Evolutionary conservation across 805 yeast genomes (phyloP), one percentile per base, ranked within the genome.

Genomic region (Wickerhamiella alocasiicola): DNA sequence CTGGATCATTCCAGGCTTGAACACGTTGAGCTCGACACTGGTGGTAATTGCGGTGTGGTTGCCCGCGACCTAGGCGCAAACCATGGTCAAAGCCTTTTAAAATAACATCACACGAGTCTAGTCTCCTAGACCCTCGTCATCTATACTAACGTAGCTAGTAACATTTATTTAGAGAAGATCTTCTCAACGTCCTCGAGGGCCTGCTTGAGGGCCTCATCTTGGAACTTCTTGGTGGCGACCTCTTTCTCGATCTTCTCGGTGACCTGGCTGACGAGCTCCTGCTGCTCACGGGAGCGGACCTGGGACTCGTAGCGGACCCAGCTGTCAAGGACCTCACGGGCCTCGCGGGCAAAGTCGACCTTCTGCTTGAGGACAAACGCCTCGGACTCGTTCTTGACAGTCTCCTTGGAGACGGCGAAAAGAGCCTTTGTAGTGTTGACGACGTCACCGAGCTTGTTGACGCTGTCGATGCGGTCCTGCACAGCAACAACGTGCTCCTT

Each of bases 301-400:
- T 84, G 85, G 53, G 83, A 80, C 72, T 91, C 98, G 67, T 81
- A 82, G 76, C 97, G 83, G 56, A 87, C 96, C 98, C 98, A 91
- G 12, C 97, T 84, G 68, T 91, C 98, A 61, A 91, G 76, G 46
- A 88, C 94, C 44, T 91, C 68, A 71, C 81, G 85, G 59, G 97
- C 97, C 72, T 85, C 95, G 48, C 69, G 55, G 44, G 94, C 88
- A 52, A 85, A 74, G 49, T 78, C 85, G 52, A 83, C 85, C 61
- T 78, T 66, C 72, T 91, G 98, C 71, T 85, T 81, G 63, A 83
- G 75, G 69, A 82, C 94, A 59, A 87, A 91, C 43, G 88, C 76
- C 67, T 84, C 75, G 50, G 95, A 93, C 74, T 91, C 98, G 59
- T 87, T 74, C 68, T 81, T 74, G 53, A 93, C 95, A 49, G 98